Evolutionary conservation across 176 grass and related monocot species (phyloP), one percentile per base, ranked within the genome.

Genomic region (Eragrostis nindensis): DNA sequence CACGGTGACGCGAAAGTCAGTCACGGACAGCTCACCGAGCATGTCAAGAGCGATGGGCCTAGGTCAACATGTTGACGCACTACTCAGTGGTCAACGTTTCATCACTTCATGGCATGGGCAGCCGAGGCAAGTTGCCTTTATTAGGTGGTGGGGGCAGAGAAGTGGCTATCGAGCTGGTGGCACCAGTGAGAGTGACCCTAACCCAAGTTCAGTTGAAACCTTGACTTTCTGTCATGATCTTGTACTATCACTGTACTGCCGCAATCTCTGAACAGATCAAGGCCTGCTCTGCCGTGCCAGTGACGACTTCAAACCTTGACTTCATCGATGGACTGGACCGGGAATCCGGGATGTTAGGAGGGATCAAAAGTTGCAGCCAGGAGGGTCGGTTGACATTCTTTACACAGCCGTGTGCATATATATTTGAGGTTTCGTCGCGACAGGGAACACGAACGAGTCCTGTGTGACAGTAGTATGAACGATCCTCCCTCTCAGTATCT

Each of bases 1-100:
- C 63, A 80, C 17, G 15, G 9, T 11, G 52, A 80, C 43, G 53
- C 39, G 19, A 5, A 80, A 60, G 38, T 81, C 40, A 70, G 24
- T 8, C 40, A 59, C 17, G 36, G 39, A 59, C 42, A 70, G 50
- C 50, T 80, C 78, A 70, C 78, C 78, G 49, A 70, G 78, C 66
- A 45, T 27, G 50, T 30, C 52, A 25, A 80, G 24, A 10, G 38
- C 78, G 66, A 60, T 41, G 25, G 25, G 26, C 32, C 78, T 69
- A 24, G 52, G 52, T 81, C 78, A 80, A 60, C 24, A 70, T 21
- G 50, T 19, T 46, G 66, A 59, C 11, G 15, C 46, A 68, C 8
- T 60, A 39, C 36, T 45, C 50, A 29, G 11, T 8, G 18, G 52
- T 70, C 66, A 57, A 45, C 16, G 9, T 36, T 36, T 36, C 32